Percentiles rank a stretch among this genome's conserved stretches.
Conservation (phyloP, 169 alveolate genomes). For the Plasmodium falciparum region DNA sequence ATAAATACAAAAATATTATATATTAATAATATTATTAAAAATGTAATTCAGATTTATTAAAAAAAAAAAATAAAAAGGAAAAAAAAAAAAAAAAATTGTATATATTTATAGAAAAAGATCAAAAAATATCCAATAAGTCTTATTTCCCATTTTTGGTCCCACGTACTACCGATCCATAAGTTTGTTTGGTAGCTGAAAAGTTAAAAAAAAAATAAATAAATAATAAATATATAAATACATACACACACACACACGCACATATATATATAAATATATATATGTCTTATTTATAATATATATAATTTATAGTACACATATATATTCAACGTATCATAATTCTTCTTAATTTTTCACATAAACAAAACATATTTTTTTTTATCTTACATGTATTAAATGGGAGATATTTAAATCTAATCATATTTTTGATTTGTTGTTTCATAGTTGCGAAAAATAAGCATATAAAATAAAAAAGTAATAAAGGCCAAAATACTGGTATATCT, state of each 20-base stretch:
- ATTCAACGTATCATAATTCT: background rate
- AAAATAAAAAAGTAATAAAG: slow-evolving; percentile 91
- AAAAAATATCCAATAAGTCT: slow-evolving; percentile 1
- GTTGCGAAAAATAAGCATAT: slow-evolving; percentile 88
- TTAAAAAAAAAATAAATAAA: background rate
- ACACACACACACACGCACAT: too few species aligned
- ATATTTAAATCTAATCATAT: slow-evolving; percentile 88
- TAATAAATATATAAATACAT: background rate
- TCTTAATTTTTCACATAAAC: background rate
- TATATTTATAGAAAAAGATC: background rate
- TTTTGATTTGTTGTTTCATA: slow-evolving; percentile 91
- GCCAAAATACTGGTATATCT: slow-evolving; percentile 95
- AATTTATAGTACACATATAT: too few species aligned
- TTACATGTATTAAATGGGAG: slow-evolving; percentile 85
- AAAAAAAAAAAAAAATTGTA: background rate
- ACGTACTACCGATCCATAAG: slow-evolving; percentile 74
- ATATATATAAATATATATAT: too few species aligned
- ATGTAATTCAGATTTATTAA: slow-evolving; percentile 5
- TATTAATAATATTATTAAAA: slow-evolving; percentile 6
- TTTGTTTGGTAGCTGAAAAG: slow-evolving; percentile 67
- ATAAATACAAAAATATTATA: slow-evolving; percentile 8
- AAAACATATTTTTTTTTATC: background rate
- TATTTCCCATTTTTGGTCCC: slow-evolving; percentile 36
- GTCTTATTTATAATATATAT: too few species aligned
- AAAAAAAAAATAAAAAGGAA: background rate